Evolutionary conservation across 2,329 filamentous ascomycete genomes (phyloP).

Genomic region (Colletotrichum orbiculare): DNA sequence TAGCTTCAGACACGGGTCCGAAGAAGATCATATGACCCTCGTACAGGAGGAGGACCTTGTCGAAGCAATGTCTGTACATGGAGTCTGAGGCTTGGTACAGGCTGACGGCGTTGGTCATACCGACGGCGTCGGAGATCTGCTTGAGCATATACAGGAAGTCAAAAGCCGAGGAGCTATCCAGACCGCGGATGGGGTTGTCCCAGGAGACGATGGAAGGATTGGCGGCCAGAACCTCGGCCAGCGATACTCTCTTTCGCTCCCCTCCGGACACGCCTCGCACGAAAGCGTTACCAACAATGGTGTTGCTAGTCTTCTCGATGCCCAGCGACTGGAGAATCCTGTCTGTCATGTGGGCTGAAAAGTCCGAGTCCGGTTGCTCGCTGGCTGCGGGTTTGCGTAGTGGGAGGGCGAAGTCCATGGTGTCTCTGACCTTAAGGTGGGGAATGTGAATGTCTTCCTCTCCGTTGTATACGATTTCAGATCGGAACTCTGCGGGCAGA

Average conservation of each 20-base stretch:
- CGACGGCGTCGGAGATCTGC: conserved; percentile 40
- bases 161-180: conserved; percentile 39
- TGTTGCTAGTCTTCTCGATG: conserved; percentile 64
- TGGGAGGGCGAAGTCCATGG: conserved; percentile 74
- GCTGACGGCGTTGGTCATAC: background rate
- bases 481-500: conserved; percentile 75
- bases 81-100: too few species aligned
- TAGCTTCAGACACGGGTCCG: too few species aligned
- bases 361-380: conserved; percentile 70
- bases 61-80: too few species aligned
- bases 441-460: conserved; percentile 83
- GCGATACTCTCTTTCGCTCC: conserved; percentile 56
- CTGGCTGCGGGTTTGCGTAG: conserved; percentile 73
- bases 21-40: too few species aligned
- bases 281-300: conserved; percentile 65
- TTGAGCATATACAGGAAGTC: conserved; percentile 39
- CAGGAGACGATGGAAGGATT: conserved; percentile 41
- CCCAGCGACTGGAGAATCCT: conserved; percentile 74
- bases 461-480: conserved; percentile 81
- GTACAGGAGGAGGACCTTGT: too few species aligned
- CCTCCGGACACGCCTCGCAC: conserved; percentile 65
- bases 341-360: conserved; percentile 72
- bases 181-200: conserved; percentile 62
- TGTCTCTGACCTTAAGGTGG: conserved; percentile 80
- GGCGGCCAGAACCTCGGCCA: conserved; percentile 46